These are phyloP conservation scores for Chloranthus sessilifolius DNA, from an alignment of 164 flowering plant species.

Conservation along the genomic window DNA sequence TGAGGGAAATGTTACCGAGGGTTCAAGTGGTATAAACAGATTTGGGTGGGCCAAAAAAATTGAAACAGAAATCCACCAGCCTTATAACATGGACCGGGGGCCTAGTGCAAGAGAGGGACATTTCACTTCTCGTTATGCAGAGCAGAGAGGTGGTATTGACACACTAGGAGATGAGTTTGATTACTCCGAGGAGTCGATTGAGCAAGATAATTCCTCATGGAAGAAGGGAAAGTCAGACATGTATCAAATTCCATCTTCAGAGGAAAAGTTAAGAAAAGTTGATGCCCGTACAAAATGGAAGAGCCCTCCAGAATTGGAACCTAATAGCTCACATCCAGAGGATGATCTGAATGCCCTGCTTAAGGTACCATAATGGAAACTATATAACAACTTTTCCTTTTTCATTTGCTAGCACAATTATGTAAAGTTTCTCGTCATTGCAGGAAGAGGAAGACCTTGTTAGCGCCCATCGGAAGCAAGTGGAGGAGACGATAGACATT, in stretches of 20 bases:
- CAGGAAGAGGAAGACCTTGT: slow-evolving; percentile 96
- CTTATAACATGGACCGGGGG: slow-evolving; percentile 39
- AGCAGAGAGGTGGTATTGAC: slow-evolving; percentile 26
- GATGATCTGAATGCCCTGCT: slow-evolving; percentile 60
- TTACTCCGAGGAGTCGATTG: slow-evolving; percentile 36
- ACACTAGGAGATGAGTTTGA: slow-evolving; percentile 31
- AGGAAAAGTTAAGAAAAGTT: slow-evolving; percentile 32
- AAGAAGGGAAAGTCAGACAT: slow-evolving; percentile 31
- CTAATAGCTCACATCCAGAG: slow-evolving; percentile 36
- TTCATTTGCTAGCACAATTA: too few species aligned
- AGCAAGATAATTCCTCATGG: slow-evolving; percentile 41
- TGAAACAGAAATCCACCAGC: slow-evolving; percentile 36
- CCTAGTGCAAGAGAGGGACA: slow-evolving; percentile 32
- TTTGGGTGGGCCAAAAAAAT: slow-evolving; percentile 42
- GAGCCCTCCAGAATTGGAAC: slow-evolving; percentile 26
- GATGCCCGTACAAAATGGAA: slow-evolving; percentile 33
- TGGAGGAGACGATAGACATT: slow-evolving; percentile 96
- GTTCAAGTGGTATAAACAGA: slow-evolving; percentile 31
- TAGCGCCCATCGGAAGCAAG: slow-evolving; percentile 91
- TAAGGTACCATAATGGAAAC: slow-evolving; percentile 58
- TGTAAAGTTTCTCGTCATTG: background rate
- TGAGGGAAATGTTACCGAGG: slow-evolving; percentile 35
- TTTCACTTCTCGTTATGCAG: slow-evolving; percentile 24
- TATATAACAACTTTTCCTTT: slow-evolving; percentile 30
- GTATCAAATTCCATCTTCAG: slow-evolving; percentile 19